Percentiles rank a stretch among this genome's conserved stretches.
Evolutionary conservation across 495 filamentous ascomycete species (phyloP).

Genomic region (Neurospora africana): DNA sequence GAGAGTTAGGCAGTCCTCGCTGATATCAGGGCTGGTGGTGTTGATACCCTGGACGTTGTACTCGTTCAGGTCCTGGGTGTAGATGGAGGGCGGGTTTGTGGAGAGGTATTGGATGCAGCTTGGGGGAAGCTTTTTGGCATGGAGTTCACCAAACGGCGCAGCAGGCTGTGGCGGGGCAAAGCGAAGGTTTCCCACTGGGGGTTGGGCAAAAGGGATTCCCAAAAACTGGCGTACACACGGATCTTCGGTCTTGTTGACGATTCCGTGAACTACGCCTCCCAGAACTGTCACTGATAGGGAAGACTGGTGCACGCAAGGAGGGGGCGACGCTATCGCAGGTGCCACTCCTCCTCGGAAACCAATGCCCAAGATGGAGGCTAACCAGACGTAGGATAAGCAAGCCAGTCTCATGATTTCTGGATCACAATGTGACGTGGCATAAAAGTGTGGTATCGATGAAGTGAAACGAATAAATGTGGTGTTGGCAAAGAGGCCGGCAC

Average conservation of each 20-base stretch:
- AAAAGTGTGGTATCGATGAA: not conserved
- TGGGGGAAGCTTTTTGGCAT: slow-evolving; percentile 10
- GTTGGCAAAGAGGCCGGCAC: not conserved
- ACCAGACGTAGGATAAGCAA: not conserved
- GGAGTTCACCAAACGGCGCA: slow-evolving; percentile 3
- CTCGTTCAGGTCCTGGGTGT: slow-evolving; percentile 13
- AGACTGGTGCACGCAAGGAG: not conserved
- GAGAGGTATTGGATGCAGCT: slow-evolving; percentile 15
- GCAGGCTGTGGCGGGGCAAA: slow-evolving; percentile 26
- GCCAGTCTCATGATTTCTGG: not conserved
- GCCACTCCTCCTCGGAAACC: not conserved
- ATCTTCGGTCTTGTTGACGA: not conserved
- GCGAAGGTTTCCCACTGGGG: slow-evolving; percentile 36
- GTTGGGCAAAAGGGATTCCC: slow-evolving; percentile 45
- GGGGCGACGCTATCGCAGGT: not conserved
- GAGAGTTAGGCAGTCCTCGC: slow-evolving; percentile 50
- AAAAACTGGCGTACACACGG: slow-evolving; percentile 33
- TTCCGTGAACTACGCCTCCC: slow-evolving; percentile 9
- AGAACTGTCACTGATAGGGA: slow-evolving; percentile 3
- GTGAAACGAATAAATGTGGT: not conserved
- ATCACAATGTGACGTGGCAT: not conserved
- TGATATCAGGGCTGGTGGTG: slow-evolving; percentile 6
- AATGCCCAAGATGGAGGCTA: not conserved
- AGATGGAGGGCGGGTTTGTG: slow-evolving; percentile 5
- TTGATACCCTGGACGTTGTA: slow-evolving; percentile 16